Evolutionary conservation across 192 early-diverging fungal genomes (phyloP), one percentile per base, ranked within the genome.

Genomic region (Podila horticola): DNA sequence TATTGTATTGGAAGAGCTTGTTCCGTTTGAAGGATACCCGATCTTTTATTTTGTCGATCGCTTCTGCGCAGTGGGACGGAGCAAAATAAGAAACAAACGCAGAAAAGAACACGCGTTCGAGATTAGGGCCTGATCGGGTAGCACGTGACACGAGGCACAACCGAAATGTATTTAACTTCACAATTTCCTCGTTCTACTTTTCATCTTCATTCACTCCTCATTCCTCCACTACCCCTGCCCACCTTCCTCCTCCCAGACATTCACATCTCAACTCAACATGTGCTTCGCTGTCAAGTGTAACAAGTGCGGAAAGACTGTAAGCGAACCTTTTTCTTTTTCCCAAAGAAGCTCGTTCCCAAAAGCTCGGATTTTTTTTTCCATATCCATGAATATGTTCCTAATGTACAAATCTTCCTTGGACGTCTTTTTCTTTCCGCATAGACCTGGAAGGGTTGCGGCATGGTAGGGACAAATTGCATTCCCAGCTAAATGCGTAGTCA

Each of bases 401-500:
- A 45, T 45, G 41, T 45, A 17, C 41, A 12, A 15, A 1, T 38
- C 24, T 60, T 45, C 3, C 58, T 30, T 8, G 30, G 4, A 58
- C 24, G 9, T 10, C 11, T 19, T 26, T 20, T 29, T 33, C 15
- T 28, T 24, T 17, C 9, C 38, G 10, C 9, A 34, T 24, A 79
- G 75, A 71, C 75, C 75, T 79, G 75, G 75, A 71, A 66, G 31
- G 75, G 75, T 29, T 79, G 75, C 22, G 75, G 75, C 28, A 59
- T 62, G 75, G 75, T 79, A 79, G 5, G 22, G 26, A 0, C 0
- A 13, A 24, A 17, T 26, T 24, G 19, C 12, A 17, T 24, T 17
- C 28, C 2, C 8, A 9, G 34, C 22, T 52, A 4, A 15, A 33
- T 2, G 9, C 31, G 31, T 33, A 4, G n/a, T 17, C 30, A 31